A percentile compares a stretch with the other conserved stretches of the same genome.
Evolutionary conservation across 2,329 filamentous ascomycete species (phyloP).

Genomic region (Elsinoe ampelina): DNA sequence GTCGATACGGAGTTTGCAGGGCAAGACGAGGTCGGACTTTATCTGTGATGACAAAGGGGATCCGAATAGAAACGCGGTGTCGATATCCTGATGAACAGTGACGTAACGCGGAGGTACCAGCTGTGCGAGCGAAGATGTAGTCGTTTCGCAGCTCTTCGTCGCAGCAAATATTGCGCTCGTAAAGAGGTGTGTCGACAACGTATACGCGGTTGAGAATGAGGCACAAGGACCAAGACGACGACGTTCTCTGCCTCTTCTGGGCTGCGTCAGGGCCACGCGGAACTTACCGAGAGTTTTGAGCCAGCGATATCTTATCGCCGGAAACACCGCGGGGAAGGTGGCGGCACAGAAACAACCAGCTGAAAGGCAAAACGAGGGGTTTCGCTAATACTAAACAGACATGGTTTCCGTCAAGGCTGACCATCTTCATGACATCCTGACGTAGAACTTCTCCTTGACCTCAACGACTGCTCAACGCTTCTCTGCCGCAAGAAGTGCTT

Average conservation of each 20-base stretch:
- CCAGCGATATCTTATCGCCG: constrained; percentile 3
- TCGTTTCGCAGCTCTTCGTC: not conserved
- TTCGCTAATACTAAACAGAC: not conserved
- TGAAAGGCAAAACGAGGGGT: not conserved
- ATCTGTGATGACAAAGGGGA: not conserved
- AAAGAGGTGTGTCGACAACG: not conserved
- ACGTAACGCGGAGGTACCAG: no score
- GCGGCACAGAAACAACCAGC: constrained; percentile 1
- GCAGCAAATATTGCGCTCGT: not conserved
- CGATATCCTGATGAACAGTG: not conserved
- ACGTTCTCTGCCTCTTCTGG: not conserved
- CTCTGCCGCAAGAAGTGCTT: not conserved
- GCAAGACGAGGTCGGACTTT: not conserved
- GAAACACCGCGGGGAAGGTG: not conserved
- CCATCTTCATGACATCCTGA: not conserved
- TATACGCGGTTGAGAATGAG: not conserved
- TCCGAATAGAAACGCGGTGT: not conserved
- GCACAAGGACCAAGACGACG: not conserved
- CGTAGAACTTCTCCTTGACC: not conserved
- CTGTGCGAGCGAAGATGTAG: no score
- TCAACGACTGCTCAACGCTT: not conserved
- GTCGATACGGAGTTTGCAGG: not conserved
- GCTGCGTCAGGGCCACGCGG: constrained; percentile 6
- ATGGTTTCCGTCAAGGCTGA: not conserved
- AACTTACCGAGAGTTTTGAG: not conserved